phyloP scores from a whole-genome alignment of 169 alveolate species.

The Ichthyophthirius multifiliis region DNA sequence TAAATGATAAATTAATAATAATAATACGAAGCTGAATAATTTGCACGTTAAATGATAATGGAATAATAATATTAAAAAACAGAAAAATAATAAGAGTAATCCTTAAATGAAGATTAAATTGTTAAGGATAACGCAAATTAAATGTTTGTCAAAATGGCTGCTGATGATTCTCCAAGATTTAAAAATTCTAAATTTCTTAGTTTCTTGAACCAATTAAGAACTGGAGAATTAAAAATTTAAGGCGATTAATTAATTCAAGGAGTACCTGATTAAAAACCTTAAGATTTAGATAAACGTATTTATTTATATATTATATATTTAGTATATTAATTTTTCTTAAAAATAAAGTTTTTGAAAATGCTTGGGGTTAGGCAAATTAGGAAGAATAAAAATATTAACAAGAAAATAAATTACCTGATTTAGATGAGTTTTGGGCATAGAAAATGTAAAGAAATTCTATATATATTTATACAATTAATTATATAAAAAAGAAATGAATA shows the following conservation, averaged over 20 bases:
- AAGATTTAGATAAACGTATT: conserved; percentile 22
- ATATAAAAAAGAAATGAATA: not conserved
- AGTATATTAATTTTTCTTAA: not conserved
- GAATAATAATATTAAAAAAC: not conserved
- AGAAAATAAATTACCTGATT: conserved; percentile 1
- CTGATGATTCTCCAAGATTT: conserved; percentile 43
- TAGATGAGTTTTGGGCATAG: conserved; percentile 4
- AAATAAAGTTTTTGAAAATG: conserved; percentile 10
- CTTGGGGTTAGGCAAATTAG: not conserved
- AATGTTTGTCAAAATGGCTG: conserved; percentile 19
- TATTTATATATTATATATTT: not conserved
- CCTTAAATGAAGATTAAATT: not conserved
- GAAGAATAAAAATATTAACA: not conserved
- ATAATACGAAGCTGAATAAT: conserved; percentile 3
- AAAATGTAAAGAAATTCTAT: not conserved
- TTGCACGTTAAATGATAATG: not conserved
- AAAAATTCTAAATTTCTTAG: conserved; percentile 49
- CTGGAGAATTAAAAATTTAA: conserved; percentile 39
- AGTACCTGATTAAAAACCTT: not conserved
- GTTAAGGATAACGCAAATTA: conserved; percentile 24
- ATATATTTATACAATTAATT: not conserved
- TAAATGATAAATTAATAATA: not conserved
- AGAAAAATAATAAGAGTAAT: conserved; percentile 7
- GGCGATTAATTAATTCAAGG: conserved; percentile 26
- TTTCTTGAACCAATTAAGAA: conserved; percentile 46